Evolutionary conservation across 192 early-diverging fungal genomes (phyloP).

Genomic region (Podila minutissima): DNA sequence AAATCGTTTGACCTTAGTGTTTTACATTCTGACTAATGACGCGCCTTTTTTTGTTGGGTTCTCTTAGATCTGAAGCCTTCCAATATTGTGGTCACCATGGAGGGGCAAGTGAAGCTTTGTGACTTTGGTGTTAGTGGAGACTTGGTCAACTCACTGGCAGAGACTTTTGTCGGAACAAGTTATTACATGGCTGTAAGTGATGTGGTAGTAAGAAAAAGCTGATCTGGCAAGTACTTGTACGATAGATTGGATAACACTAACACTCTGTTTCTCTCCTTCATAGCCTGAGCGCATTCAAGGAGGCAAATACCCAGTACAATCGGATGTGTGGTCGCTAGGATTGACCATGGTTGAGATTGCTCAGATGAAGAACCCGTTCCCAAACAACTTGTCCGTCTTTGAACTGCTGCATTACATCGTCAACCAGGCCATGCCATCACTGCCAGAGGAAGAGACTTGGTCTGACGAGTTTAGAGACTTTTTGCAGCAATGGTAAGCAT

Average conservation of each 20-base stretch:
- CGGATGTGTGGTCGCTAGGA: slow-evolving; percentile 97
- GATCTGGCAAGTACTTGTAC: not conserved
- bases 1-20: not conserved
- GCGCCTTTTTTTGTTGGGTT: not conserved
- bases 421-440: slow-evolving; percentile 84
- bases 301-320: slow-evolving; percentile 85
- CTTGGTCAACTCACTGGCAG: slow-evolving; percentile 86
- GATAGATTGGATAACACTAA: not conserved
- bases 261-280: not conserved
- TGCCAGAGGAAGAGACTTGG: slow-evolving; percentile 71
- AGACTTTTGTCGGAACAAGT: slow-evolving; percentile 97
- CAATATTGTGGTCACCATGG: slow-evolving; percentile 92
- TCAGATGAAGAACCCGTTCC: slow-evolving; percentile 92
- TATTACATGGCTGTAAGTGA: slow-evolving; percentile 92
- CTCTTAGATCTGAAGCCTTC: slow-evolving; percentile 95
- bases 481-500: slow-evolving; percentile 72
- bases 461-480: slow-evolving; percentile 75
- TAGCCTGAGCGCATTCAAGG: slow-evolving; percentile 97
- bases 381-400: slow-evolving; percentile 83
- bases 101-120: slow-evolving; percentile 94
- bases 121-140: slow-evolving; percentile 98
- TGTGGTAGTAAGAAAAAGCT: not conserved
- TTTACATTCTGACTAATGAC: not conserved
- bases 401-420: slow-evolving; percentile 95
- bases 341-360: slow-evolving; percentile 95